Evolutionary conservation across 2,329 filamentous ascomycete species (phyloP).

Genomic region (Aspergillus brunneoviolaceus): DNA sequence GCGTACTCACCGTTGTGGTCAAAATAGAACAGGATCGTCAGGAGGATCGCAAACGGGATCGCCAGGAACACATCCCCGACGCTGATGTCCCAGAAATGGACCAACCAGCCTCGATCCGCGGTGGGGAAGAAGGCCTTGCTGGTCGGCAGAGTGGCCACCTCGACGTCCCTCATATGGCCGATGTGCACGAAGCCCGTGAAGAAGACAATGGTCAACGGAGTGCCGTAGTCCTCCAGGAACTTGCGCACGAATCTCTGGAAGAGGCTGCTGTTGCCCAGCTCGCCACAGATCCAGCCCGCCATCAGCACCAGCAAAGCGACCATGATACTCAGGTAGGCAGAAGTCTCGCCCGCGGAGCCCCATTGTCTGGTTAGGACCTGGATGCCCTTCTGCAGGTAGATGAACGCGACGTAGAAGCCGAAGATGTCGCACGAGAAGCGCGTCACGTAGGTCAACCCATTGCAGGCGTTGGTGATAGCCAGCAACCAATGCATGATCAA

Average conservation of each 20-base stretch:
- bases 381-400: conserved; percentile 88
- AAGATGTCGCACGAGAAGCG: conserved; percentile 92
- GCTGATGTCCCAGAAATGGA: conserved; percentile 76
- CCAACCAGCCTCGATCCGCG: conserved; percentile 69
- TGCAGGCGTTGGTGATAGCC: conserved; percentile 82
- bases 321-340: conserved; percentile 72
- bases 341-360: conserved; percentile 57
- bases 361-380: conserved; percentile 80
- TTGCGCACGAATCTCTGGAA: conserved; percentile 74
- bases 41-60: conserved; percentile 78
- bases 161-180: conserved; percentile 72
- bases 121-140: conserved; percentile 79
- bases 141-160: conserved; percentile 71
- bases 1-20: conserved; percentile 71
- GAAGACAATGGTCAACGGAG: conserved; percentile 77
- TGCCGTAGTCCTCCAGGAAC: conserved; percentile 88
- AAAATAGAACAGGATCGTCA: conserved; percentile 86
- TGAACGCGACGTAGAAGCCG: conserved; percentile 88
- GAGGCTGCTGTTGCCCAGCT: conserved; percentile 67
- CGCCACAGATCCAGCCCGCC: conserved; percentile 70
- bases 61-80: conserved; percentile 76
- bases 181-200: conserved; percentile 88
- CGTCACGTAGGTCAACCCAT: conserved; percentile 84
- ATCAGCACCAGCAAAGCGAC: conserved; percentile 76
- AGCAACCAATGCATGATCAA: conserved; percentile 81